Conservation (phyloP, 2,329 filamentous ascomycete species). For the Ustilaginoidea virens region DNA sequence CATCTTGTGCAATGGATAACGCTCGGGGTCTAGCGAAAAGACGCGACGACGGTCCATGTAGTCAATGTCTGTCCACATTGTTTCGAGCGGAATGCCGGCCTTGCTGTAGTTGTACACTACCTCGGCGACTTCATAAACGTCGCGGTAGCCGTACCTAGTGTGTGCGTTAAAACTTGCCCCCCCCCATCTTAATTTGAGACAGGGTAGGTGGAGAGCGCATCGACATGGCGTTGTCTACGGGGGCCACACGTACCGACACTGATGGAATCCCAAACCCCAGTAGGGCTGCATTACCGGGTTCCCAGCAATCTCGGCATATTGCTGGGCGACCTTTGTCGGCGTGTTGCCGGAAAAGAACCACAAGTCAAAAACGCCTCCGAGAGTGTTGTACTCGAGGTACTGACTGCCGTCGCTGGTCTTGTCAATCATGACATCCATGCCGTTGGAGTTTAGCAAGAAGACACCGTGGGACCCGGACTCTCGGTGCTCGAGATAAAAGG, state of each 20-base stretch:
- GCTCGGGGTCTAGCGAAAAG: constrained; percentile 53
- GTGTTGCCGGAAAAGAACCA: constrained; percentile 66
- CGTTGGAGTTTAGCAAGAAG: constrained; percentile 57
- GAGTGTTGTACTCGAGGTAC: constrained; percentile 65
- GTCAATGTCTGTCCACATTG: constrained; percentile 28
- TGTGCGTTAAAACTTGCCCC: too few species aligned
- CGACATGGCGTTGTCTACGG: too few species aligned
- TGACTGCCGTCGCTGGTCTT: constrained; percentile 41
- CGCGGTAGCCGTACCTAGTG: constrained; percentile 66
- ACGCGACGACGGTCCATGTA: constrained; percentile 43
- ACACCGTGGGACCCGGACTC: constrained; percentile 48
- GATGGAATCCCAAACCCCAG: constrained; percentile 68
- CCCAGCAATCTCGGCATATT: constrained; percentile 54
- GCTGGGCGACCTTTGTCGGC: constrained; percentile 50
- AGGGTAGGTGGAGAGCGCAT: too few species aligned
- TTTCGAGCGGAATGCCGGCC: constrained; percentile 49
- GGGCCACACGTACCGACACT: constrained; percentile 35
- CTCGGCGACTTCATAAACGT: constrained; percentile 52
- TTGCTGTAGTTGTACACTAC: constrained; percentile 52
- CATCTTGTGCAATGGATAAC: constrained; percentile 47
- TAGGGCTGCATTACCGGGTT: constrained; percentile 69
- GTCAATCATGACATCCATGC: constrained; percentile 58
- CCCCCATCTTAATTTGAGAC: too few species aligned
- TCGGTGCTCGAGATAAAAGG: constrained; percentile 54
- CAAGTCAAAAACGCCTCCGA: constrained; percentile 65